Evolutionary conservation across 805 yeast genomes (phyloP).

Genomic region (Candida taoyuanica): DNA sequence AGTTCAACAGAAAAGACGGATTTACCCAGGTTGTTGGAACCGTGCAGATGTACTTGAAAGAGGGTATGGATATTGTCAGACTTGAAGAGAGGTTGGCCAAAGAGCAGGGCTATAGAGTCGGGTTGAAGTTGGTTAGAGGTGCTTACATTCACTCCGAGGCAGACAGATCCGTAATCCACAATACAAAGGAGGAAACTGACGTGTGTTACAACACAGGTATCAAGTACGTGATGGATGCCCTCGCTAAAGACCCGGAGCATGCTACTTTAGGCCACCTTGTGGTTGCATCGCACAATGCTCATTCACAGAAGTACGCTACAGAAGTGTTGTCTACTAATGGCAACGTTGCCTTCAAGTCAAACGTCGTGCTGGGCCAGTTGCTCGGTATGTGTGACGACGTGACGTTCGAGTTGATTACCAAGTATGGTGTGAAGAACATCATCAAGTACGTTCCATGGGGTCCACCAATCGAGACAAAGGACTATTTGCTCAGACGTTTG

Average conservation of each 20-base stretch:
- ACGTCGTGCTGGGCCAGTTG: slow-evolving; percentile 83
- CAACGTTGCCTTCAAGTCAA: slow-evolving; percentile 37
- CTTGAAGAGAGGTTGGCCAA: slow-evolving; percentile 63
- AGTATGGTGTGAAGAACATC: slow-evolving; percentile 64
- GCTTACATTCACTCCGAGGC: slow-evolving; percentile 92
- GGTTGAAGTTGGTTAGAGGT: slow-evolving; percentile 89
- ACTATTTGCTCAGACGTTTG: slow-evolving; percentile 78
- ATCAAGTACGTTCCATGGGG: slow-evolving; percentile 98
- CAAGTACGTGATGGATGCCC: slow-evolving; percentile 50
- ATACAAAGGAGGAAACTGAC: slow-evolving; percentile 79
- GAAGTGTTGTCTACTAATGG: slow-evolving; percentile 36
- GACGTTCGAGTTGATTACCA: slow-evolving; percentile 65
- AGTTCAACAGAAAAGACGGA: slow-evolving; percentile 54
- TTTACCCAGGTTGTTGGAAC: slow-evolving; percentile 82
- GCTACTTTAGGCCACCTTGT: slow-evolving; percentile 70
- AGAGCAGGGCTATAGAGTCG: slow-evolving; percentile 60
- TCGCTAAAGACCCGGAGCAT: slow-evolving; percentile 35
- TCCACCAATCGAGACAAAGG: slow-evolving; percentile 90
- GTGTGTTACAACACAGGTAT: slow-evolving; percentile 68
- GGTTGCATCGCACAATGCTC: slow-evolving; percentile 85
- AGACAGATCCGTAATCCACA: slow-evolving; percentile 66
- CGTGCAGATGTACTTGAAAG: slow-evolving; percentile 84
- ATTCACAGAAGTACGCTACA: slow-evolving; percentile 72
- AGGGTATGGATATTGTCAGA: slow-evolving; percentile 56
- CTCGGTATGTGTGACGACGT: slow-evolving; percentile 94